Base-by-base conservation (phyloP, 225 moss, liverwort and hornwort genomes). In the Polytrichum formosum region DNA sequence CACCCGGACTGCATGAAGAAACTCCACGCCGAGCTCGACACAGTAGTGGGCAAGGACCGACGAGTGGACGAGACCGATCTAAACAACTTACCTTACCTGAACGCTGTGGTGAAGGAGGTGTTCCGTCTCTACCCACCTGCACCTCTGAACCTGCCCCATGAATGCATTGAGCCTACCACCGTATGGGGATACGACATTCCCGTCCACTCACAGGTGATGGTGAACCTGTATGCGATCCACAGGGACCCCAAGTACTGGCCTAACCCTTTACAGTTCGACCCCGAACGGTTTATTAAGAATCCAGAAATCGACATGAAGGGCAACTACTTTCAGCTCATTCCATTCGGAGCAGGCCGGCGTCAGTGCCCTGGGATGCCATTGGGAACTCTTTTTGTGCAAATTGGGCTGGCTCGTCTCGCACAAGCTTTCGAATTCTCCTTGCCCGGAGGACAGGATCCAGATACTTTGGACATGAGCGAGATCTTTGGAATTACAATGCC, bases 141-240 rank as follows among this genome's bases (percentile, higher is more conserved):
- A 5, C 83, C 92, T 0, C 74, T 82, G 19, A 56, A 72, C 0
- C 56, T 84, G n/a, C 84, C 85, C 1, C 92, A 86, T 58, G 71
- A 80, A 33, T 77, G 60, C 25, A 73, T 28, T 9, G 72, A 76
- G 65, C 31, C 54, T 0, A 70, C 61, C 4, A 76, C 26, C 1
- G 71, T 85, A 0, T 69, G 79, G 27, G 87, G 90, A 0, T 90
- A 90, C 72, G 74, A 82, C 2, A 27, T 88, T 18, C 90, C 84
- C 1, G 80, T 80, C 2, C 29, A 70, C 2, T 85, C 85, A 6
- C 68, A 59, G 26, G 56, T 88, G 10, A 28, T 85, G 5, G 71
- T 92, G 37, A 90, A 88, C 28, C 10, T 76, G 2, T 86, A 73
- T 53, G 81, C 77, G 9, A 88, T 92, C 21, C 79, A 77, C 2